Conservation (phyloP, 805 yeast species). For the Hanseniaspora mollemarum region DNA sequence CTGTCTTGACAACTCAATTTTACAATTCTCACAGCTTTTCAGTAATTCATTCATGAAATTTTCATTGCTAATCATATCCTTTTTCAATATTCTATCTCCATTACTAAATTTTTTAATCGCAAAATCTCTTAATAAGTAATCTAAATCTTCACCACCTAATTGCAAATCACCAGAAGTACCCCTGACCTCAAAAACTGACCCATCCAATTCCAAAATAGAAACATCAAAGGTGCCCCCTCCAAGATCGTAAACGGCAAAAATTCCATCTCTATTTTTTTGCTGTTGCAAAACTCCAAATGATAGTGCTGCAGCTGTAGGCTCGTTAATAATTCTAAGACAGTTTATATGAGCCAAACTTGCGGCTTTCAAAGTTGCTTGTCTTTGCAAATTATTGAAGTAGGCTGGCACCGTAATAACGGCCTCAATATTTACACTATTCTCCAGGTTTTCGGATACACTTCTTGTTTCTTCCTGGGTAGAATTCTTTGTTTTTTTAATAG, state of each 20-base stretch:
- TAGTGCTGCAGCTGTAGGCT: conserved; percentile 78
- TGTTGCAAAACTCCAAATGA: conserved; percentile 63
- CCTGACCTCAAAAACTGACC: conserved; percentile 69
- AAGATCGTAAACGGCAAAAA: conserved; percentile 50
- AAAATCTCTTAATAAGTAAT: conserved; percentile 47
- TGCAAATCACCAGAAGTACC: conserved; percentile 80
- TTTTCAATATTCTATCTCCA: conserved; percentile 33
- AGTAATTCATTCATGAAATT: conserved; percentile 60
- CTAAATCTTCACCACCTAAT: conserved; percentile 80
- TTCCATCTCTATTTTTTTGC: conserved; percentile 27
- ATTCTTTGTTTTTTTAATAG: conserved; percentile 29
- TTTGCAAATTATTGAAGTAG: conserved; percentile 68
- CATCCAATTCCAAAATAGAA: conserved; percentile 64
- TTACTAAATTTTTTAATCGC: conserved; percentile 47
- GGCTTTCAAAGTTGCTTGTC: conserved; percentile 75
- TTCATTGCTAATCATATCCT: conserved; percentile 36
- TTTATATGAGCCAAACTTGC: conserved; percentile 67
- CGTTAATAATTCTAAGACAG: conserved; percentile 65
- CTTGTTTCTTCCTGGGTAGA: too few species aligned
- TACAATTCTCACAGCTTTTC: conserved; percentile 68
- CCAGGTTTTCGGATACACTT: too few species aligned
- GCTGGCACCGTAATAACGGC: conserved; percentile 81
- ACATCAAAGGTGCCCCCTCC: conserved; percentile 85
- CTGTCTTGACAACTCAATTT: conserved; percentile 62
- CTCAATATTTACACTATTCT: conserved; percentile 35